Evolutionary conservation across 2,329 filamentous ascomycete species (phyloP), one percentile per base, ranked within the genome.

Genomic region (Dissoconium aciculare): DNA sequence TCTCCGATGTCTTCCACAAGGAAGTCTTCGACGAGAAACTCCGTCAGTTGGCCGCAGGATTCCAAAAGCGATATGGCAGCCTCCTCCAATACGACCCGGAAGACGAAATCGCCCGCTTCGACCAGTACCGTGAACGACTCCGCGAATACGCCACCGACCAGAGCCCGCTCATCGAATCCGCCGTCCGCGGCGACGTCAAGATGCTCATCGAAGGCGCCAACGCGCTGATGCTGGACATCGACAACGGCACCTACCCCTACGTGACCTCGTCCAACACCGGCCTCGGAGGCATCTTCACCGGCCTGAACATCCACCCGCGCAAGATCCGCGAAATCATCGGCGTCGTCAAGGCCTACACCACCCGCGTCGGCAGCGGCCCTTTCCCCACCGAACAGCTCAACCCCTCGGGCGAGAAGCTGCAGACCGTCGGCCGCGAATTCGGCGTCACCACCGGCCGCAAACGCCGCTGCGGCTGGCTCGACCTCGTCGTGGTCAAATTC

Each of bases 191-290:
- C 33, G 66, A 71, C 21, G 61, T 59, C 21, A 66, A 67, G 32
- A 73, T 81, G 40, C 60, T 81, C 3, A 63, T 81, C 8, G 77
- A 83, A 56, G 77, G 75, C 31, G 73, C 73, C 21, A 70, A 77
- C 44, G 71, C 71, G 6, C 59, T 78, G 30, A 75, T 80, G 71
- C 59, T 79, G 32, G 74, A 79, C 48, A 62, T 78, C 35, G 69
- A 69, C 48, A 67, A 67, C 43, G 65, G 66, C 35, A 72, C 69
- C 26, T 76, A 74, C 43, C 71, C 71, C 17, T 69, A 59, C 43
- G 69, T 73, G 25, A 72, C 68, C 30, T 71, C 66, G 26, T 71
- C 68, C 34, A 74, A 62, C 51, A 73, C 69, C 15, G 65, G 64
- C 17, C 59, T 71, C 25, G 68, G 67, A 28, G 74, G 74, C 37